Evolutionary conservation across 2,329 filamentous ascomycete genomes (phyloP).

Genomic region (Helicocarpus griseus): DNA sequence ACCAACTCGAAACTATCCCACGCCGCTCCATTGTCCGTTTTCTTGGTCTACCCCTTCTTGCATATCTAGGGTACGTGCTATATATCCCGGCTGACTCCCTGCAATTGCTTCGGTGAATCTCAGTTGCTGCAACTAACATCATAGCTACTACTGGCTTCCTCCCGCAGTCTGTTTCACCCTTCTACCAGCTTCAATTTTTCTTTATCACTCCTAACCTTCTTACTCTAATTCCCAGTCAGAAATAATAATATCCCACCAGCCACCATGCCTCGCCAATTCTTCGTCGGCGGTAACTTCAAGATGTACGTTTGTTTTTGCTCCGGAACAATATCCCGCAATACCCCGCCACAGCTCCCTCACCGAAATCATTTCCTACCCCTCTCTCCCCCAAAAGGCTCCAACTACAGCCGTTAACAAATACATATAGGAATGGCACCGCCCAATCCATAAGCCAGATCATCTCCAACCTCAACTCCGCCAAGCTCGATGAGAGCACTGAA

Average conservation of each 20-base stretch:
- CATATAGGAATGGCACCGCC: constrained; percentile 80
- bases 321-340: constrained; percentile 20
- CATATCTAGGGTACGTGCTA: background rate
- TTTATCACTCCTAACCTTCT: background rate
- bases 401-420: background rate
- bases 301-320: constrained; percentile 54
- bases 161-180: background rate
- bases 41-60: background rate
- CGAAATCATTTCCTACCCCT: too few relatives aligned
- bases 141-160: too few relatives aligned
- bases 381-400: background rate
- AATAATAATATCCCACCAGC: background rate
- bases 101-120: background rate
- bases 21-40: background rate
- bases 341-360: constrained; percentile 8
- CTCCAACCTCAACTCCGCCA: constrained; percentile 74
- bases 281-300: constrained; percentile 99
- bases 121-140: background rate
- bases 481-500: constrained; percentile 58
- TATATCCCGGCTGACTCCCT: background rate
- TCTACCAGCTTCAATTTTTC: background rate
- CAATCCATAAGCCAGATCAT: constrained; percentile 87
- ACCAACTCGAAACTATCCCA: background rate
- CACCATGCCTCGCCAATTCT: constrained; percentile 89
- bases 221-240: background rate